These are phyloP conservation scores for Coemansia sp. DNA, from an alignment of 192 early-diverging fungal species.

Conservation along the genomic window DNA sequence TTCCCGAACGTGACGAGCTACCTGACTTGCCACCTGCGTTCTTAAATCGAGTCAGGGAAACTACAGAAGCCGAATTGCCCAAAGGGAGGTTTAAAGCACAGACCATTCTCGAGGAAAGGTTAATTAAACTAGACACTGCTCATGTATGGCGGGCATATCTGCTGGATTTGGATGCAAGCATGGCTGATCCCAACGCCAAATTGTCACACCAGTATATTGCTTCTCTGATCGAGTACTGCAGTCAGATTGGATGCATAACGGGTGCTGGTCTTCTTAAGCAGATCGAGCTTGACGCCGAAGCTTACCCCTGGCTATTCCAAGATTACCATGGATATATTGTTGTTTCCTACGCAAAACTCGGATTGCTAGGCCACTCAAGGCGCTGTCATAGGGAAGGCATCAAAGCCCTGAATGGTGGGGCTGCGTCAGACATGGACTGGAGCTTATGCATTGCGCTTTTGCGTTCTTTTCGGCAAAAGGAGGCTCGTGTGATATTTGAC, in stretches of 20 bases:
- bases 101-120: constrained; percentile 4
- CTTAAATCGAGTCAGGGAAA: not conserved
- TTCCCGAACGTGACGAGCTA: constrained; percentile 1
- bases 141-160: constrained; percentile 26
- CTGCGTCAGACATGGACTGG: constrained; percentile 18
- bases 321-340: constrained; percentile 10
- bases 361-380: constrained; percentile 25
- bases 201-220: constrained; percentile 3
- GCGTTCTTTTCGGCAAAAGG: constrained; percentile 25
- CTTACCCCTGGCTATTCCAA: constrained; percentile 15
- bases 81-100: constrained; percentile 6
- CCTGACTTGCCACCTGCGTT: not conserved
- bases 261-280: constrained; percentile 28
- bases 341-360: constrained; percentile 34
- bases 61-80: not conserved
- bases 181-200: not conserved
- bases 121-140: constrained; percentile 17
- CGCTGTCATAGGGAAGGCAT: constrained; percentile 23
- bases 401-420: not conserved
- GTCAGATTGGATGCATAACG: constrained; percentile 17
- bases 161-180: not conserved
- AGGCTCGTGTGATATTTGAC: constrained; percentile 35
- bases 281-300: constrained; percentile 29
- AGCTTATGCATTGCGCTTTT: constrained; percentile 39
- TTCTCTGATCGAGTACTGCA: constrained; percentile 18